Evolutionary conservation across 2,329 filamentous ascomycete genomes (phyloP).

Genomic region (Amauroascus verrucosus): DNA sequence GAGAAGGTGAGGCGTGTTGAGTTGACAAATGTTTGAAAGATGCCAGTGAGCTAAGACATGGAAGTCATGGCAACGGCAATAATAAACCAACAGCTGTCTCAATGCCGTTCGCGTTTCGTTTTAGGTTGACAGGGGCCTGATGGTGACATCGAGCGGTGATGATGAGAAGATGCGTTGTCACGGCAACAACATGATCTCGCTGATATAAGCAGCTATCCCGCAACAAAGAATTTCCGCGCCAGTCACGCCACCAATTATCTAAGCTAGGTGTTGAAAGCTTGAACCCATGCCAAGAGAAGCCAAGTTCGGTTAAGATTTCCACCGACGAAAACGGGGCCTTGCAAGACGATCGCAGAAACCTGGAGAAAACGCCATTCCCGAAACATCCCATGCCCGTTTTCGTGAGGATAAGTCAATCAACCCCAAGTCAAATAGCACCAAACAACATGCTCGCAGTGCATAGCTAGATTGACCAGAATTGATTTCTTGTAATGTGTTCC

Average conservation of each 20-base stretch:
- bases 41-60: background rate
- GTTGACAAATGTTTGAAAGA: background rate
- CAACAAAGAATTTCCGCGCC: background rate
- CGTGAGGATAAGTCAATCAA: no score
- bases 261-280: no score
- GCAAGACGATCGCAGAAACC: background rate
- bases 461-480: no score
- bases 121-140: constrained; percentile 1
- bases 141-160: background rate
- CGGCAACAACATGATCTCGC: constrained; percentile 1
- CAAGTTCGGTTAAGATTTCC: constrained; percentile 3
- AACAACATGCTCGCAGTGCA: no score
- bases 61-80: constrained; percentile 4
- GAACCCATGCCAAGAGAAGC: background rate
- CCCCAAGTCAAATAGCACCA: no score
- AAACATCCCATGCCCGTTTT: no score
- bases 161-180: background rate
- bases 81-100: constrained; percentile 9
- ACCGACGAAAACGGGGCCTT: background rate
- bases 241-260: background rate
- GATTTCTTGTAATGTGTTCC: no score
- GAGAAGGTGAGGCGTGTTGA: background rate
- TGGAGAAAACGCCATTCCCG: no score
- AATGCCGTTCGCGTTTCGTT: constrained; percentile 8
- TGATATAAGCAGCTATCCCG: background rate